Evolutionary conservation across 768 basidiomycete genomes (phyloP).

Genomic region (Leccinum rimulosum): DNA sequence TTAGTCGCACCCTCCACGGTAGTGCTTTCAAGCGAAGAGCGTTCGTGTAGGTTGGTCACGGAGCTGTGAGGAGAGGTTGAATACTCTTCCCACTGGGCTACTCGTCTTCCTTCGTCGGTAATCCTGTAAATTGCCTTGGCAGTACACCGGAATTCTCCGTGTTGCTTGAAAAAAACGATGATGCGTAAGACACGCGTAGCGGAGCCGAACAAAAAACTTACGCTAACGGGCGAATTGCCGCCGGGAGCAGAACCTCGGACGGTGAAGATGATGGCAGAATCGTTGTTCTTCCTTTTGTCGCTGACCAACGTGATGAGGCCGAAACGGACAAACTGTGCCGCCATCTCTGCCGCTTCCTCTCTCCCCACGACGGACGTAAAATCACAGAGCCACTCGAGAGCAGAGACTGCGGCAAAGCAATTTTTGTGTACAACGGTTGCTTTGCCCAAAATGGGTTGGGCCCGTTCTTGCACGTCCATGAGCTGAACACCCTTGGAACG

Average conservation of each 20-base stretch:
- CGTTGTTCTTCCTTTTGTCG: constrained; percentile 88
- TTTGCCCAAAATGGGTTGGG: constrained; percentile 50
- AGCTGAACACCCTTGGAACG: constrained; percentile 72
- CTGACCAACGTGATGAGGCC: constrained; percentile 86
- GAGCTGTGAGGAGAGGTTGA: constrained; percentile 63
- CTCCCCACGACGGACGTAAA: constrained; percentile 94
- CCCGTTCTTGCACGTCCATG: constrained; percentile 68
- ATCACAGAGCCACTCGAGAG: constrained; percentile 96
- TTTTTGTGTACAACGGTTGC: constrained; percentile 51
- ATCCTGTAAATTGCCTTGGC: constrained; percentile 94
- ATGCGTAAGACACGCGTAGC: constrained; percentile 8
- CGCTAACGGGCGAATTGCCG: constrained; percentile 71
- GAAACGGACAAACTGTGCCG: constrained; percentile 95
- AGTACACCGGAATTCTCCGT: constrained; percentile 95
- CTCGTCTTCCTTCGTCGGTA: constrained; percentile 84
- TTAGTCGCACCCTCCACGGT: constrained; percentile 23
- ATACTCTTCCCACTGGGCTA: constrained; percentile 79
- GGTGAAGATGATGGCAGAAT: constrained; percentile 91
- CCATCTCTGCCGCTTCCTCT: constrained; percentile 97
- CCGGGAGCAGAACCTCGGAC: constrained; percentile 79
- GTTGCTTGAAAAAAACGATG: constrained; percentile 52
- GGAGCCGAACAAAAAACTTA: constrained; percentile 36
- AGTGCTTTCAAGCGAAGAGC: constrained; percentile 55
- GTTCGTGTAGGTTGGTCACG: constrained; percentile 57
- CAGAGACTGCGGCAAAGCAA: constrained; percentile 84